Percentiles rank a stretch among this genome's conserved stretches.
Conservation (phyloP, 148 eudicot genomes). For the Silene uniflora region DNA sequence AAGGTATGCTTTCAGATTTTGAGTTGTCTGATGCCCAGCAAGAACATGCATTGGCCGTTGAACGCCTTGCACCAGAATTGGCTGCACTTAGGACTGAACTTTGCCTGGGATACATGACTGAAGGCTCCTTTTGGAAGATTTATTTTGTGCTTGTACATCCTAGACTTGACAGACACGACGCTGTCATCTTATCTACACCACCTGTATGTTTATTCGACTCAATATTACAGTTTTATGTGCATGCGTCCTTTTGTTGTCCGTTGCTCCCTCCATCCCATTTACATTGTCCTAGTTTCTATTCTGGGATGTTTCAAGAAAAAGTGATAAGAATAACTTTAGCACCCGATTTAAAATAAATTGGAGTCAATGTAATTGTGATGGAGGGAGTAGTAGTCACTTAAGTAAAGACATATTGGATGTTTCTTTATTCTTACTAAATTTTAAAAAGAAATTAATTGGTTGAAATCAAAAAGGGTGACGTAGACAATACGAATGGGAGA, state of each 20-base stretch:
- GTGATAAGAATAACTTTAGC: no score
- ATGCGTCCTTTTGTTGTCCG: neutral
- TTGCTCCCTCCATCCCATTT: no score
- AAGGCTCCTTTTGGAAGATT: slow-evolving; percentile 86
- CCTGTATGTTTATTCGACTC: slow-evolving; percentile 43
- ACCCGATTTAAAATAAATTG: no score
- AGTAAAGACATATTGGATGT: no score
- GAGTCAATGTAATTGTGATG: no score
- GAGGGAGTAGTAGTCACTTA: no score
- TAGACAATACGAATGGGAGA: no score
- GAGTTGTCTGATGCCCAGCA: slow-evolving; percentile 91
- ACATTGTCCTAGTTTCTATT: no score
- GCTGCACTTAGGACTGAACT: slow-evolving; percentile 85
- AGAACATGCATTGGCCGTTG: slow-evolving; percentile 94
- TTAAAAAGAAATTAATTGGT: no score
- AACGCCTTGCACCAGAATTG: slow-evolving; percentile 77
- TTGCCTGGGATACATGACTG: slow-evolving; percentile 89
- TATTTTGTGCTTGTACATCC: slow-evolving; percentile 91
- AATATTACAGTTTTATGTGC: neutral
- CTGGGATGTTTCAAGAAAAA: no score
- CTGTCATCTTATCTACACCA: slow-evolving; percentile 72
- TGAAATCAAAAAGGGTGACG: no score
- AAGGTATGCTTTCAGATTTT: slow-evolving; percentile 47
- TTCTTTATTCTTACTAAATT: no score
- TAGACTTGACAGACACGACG: slow-evolving; percentile 62